Conservation (phyloP, 2,329 filamentous ascomycete species). For the Pseudogymnoascus sp. region DNA sequence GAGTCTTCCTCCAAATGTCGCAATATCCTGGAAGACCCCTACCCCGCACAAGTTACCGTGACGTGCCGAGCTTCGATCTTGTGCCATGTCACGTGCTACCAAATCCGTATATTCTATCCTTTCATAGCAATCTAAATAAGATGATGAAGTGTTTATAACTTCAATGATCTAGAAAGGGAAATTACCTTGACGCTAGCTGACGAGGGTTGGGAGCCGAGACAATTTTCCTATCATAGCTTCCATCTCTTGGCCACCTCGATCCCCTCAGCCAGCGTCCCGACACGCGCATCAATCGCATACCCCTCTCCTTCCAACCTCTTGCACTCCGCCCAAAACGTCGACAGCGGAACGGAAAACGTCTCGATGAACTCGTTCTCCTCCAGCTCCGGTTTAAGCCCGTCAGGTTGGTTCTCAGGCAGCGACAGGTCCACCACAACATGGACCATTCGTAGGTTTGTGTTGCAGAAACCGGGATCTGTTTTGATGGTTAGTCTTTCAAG, state of each 20-base stretch:
- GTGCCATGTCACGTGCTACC: background rate
- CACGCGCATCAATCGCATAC: constrained; percentile 34
- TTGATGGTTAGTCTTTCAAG: background rate
- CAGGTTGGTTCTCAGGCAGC: constrained; percentile 36
- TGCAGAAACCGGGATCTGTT: constrained; percentile 55
- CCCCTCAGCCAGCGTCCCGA: constrained; percentile 33
- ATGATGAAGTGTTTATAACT: background rate
- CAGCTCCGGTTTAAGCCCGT: constrained; percentile 36
- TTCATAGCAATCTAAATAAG: background rate
- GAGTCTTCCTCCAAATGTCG: background rate
- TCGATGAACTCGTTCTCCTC: constrained; percentile 48
- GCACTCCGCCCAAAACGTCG: constrained; percentile 39
- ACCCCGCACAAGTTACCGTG: background rate
- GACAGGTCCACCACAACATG: constrained; percentile 42
- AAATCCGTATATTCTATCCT: background rate
- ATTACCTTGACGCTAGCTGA: background rate
- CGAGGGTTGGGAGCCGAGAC: background rate
- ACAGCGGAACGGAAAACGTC: constrained; percentile 41
- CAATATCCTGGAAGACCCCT: background rate
- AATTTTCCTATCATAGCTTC: constrained; percentile 22
- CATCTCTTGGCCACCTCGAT: constrained; percentile 32
- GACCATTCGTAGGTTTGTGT: constrained; percentile 54
- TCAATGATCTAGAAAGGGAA: background rate
- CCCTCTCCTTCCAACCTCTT: constrained; percentile 36
- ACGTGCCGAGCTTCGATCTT: background rate